A percentile compares a stretch with the other conserved stretches of the same genome.
Conservation (phyloP, 1,284 basidiomycete species). For the Naganishia albida region DNA sequence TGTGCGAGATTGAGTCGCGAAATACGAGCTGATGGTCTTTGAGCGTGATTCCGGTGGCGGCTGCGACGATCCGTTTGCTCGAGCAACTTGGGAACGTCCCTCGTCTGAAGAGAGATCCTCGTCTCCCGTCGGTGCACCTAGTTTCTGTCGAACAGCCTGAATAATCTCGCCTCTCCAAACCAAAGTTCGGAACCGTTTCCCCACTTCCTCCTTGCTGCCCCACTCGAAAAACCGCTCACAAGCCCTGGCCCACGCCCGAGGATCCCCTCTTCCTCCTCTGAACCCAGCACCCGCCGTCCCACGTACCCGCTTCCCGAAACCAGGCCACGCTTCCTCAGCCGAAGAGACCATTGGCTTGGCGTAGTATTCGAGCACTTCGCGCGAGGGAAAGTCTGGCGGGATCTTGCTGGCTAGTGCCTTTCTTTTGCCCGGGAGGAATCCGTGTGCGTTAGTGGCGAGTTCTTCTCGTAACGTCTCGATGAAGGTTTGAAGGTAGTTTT, state of each 20-base stretch:
- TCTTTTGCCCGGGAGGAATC: conserved; percentile 61
- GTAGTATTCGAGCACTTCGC: conserved; percentile 72
- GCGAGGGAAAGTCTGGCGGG: conserved; percentile 64
- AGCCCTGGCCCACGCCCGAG: conserved; percentile 68
- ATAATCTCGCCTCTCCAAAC: conserved; percentile 42
- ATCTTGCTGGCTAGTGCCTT: conserved; percentile 64
- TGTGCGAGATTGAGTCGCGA: conserved; percentile 14
- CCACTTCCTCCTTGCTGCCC: conserved; percentile 67
- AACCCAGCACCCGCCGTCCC: conserved; percentile 39
- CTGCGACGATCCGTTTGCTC: not conserved
- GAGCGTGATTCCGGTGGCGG: not conserved
- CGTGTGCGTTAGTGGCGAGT: conserved; percentile 68
- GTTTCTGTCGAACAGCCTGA: conserved; percentile 34
- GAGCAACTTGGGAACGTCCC: conserved; percentile 3
- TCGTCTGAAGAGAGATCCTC: not conserved
- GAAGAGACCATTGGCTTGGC: conserved; percentile 60
- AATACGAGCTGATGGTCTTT: conserved; percentile 6
- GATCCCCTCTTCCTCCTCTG: conserved; percentile 53
- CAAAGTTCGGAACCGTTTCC: conserved; percentile 47
- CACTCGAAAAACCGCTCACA: conserved; percentile 88
- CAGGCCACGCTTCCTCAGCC: conserved; percentile 44
- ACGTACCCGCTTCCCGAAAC: conserved; percentile 43
- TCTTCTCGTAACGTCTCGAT: conserved; percentile 66
- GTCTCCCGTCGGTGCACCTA: conserved; percentile 3
- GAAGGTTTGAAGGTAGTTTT: conserved; percentile 57